Base-by-base conservation (phyloP, 805 yeast genomes). In the Blastobotrys terrestris region DNA sequence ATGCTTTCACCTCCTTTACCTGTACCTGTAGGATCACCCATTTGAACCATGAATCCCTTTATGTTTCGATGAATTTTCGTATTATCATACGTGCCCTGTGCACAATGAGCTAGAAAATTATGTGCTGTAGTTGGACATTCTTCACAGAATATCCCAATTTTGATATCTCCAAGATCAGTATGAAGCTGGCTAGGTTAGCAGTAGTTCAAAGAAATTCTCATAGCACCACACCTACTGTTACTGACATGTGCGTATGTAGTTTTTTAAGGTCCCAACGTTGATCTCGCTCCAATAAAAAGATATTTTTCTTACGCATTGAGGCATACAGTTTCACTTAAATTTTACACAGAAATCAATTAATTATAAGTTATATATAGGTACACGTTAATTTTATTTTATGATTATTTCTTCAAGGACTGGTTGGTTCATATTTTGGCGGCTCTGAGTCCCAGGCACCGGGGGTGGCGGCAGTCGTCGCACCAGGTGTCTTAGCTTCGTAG, bases 81-180 rank as follows among this genome's bases (percentile, higher is more conserved):
- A 31, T 60, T 54, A 49, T 64, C 56, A 54, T 72, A 74, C 1
- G 72, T 68, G 1, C 79, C 79, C 31, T 63, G 60, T 2, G 78
- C 78, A 56, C 77, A 73, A 50, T 67, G 76, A 0, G 75, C 78
- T 14, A 76, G 61, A 53, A 75, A 75, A 59, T 74, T 74, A 67
- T 72, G 73, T 4, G 73, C 64, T 1, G 76, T 60, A 47, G 60
- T 63, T 2, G 77, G 78, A 15, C 67, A 67, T 31, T 66, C 62
- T 44, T 71, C 71, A 51, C 75, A 71, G 53, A 62, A 71, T 2
- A 74, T 51, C 50, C 71, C 75, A 11, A 74, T 53, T 53, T 74
- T 73, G 22, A 73, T 52, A 43, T 68, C 72, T 2, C 77, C 77
- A 3, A 60, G 39, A 44, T 67, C 68, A 0, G 77, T 73, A 49